Evolutionary conservation across 371 early-diverging fungal species (phyloP), one percentile per base, ranked within the genome.

Genomic region (Mortierella polycephala): DNA sequence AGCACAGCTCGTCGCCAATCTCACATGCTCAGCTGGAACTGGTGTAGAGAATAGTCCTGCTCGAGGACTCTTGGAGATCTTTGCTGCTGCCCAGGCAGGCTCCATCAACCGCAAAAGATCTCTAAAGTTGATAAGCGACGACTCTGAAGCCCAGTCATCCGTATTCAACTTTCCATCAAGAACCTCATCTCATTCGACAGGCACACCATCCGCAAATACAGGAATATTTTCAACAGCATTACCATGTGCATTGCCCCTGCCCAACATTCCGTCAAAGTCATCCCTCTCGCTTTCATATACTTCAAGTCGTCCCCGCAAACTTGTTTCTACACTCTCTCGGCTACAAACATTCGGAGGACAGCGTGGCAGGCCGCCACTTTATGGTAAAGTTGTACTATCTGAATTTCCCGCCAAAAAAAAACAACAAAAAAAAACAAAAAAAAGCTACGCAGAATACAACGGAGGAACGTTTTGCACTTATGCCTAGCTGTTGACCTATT

Each of bases 31-130:
- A 7, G 57, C 54, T 16, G 55, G 64, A 14, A n/a, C 44, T 9
- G 73, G 69, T 7, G 73, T 73, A 45, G 67, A 77, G 39, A 79
- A 61, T 41, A 65, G 8, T 47, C 80, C 80, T 40, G 41, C 59
- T 0, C 52, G 73, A 18, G 69, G 73, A 9, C 69, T 79, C 3
- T 42, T 79, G 39, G 80, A 79, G 47, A 69, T 79, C 66, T 79
- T 79, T 69, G 69, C 69, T 6, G 65, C 75, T 10, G 79, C 65
- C 10, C 72, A 77, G 41, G 60, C 70, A 13, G 60, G 64, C 11
- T 69, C 76, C 46, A 47, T 70, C 50, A 57, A 53, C 30, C 53
- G 73, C 50, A 79, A 79, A 54, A 41, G 80, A 51, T 73, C 80
- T 18, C 57, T 73, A 23, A 79, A 79, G 41, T 60, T 69, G n/a